Evolutionary conservation across 164 flowering plant species (phyloP).

Genomic region (Nymphaea thermarum): DNA sequence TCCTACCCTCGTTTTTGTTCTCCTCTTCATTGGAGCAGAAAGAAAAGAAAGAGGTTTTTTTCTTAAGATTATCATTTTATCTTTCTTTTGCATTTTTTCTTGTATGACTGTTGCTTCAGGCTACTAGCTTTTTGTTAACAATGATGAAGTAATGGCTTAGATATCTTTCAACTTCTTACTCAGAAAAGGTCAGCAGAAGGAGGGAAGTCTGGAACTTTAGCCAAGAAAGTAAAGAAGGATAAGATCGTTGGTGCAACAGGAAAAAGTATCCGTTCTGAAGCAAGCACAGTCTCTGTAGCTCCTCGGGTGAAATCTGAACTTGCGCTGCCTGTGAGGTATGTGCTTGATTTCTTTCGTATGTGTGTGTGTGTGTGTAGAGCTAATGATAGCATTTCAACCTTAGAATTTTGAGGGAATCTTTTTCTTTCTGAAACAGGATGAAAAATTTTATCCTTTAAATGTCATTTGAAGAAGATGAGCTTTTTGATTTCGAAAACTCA

Average conservation of each 20-base stretch:
- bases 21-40: no score
- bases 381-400: no score
- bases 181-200: constrained; percentile 82
- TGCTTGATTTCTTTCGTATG: not conserved
- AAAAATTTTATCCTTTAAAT: no score
- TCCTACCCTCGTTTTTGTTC: no score
- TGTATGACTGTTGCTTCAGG: not conserved
- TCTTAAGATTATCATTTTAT: not conserved
- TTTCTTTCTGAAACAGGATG: no score
- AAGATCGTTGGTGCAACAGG: constrained; percentile 59
- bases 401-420: no score
- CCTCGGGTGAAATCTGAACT: constrained; percentile 93
- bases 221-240: constrained; percentile 83
- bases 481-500: no score
- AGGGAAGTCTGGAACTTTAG: constrained; percentile 68
- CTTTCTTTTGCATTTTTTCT: not conserved
- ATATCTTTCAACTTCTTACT: not conserved
- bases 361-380: no score
- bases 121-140: no score
- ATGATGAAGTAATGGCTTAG: not conserved
- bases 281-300: constrained; percentile 33
- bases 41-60: no score
- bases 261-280: constrained; percentile 55
- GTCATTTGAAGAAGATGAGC: no score
- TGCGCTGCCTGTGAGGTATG: constrained; percentile 71